phyloP scores from a whole-genome alignment of 2,329 filamentous ascomycete species.

The Monilinia aucupariae region DNA sequence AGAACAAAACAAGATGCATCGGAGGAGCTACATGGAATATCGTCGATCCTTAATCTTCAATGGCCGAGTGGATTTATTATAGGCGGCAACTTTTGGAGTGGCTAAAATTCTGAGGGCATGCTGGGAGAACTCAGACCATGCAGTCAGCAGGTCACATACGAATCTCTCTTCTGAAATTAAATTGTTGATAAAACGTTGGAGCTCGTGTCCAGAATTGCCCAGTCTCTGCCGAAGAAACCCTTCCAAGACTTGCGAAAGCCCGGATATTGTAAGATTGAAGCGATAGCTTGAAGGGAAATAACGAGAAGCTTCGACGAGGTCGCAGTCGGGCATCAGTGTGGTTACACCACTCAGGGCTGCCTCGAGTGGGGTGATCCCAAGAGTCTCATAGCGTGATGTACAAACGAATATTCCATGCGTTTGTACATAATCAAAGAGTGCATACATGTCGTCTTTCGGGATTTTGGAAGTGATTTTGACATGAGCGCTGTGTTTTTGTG shows the following conservation, averaged over 20 bases:
- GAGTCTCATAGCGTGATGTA: slow-evolving; percentile 21
- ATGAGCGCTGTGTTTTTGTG: slow-evolving; percentile 15
- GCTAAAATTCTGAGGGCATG: slow-evolving; percentile 8
- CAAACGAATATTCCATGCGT: slow-evolving; percentile 20
- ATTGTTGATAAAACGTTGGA: slow-evolving; percentile 11
- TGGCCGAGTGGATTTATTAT: background rate
- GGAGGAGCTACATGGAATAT: slow-evolving; percentile 12
- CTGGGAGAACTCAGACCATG: slow-evolving; percentile 15
- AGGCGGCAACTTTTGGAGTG: background rate
- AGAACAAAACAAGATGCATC: background rate
- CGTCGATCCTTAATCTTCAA: slow-evolving; percentile 7
- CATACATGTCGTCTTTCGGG: slow-evolving; percentile 20
- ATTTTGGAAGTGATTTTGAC: slow-evolving; percentile 20
- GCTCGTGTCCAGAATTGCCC: background rate
- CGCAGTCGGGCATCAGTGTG: slow-evolving; percentile 18
- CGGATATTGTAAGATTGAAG: slow-evolving; percentile 12
- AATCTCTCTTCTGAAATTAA: slow-evolving; percentile 15
- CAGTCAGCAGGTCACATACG: slow-evolving; percentile 12
- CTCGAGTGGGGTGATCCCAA: slow-evolving; percentile 21
- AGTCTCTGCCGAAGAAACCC: background rate
- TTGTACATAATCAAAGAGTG: slow-evolving; percentile 18
- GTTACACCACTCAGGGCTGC: slow-evolving; percentile 20
- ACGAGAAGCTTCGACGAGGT: slow-evolving; percentile 19
- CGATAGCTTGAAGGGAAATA: slow-evolving; percentile 18
- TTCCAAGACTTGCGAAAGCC: slow-evolving; percentile 8